Percentiles rank a stretch among this genome's conserved stretches.
phyloP scores from a whole-genome alignment of 1,284 basidiomycete genomes.

The Cryptococcus amylolentus region DNA sequence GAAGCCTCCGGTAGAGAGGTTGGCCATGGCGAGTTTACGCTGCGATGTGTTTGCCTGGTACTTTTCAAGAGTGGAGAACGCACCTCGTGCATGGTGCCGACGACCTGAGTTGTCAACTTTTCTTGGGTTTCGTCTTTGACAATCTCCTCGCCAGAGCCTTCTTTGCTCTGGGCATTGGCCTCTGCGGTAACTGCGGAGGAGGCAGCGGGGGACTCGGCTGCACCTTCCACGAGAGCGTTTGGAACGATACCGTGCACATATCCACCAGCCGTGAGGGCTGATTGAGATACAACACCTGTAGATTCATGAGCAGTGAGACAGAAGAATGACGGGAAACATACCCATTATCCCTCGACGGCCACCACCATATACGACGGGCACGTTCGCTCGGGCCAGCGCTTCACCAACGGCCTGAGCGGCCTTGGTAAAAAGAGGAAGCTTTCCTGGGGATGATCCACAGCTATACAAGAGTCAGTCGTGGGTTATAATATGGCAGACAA shows the following conservation, averaged over 20 bases:
- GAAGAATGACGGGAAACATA: constrained; percentile 13
- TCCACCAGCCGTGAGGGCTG: constrained; percentile 66
- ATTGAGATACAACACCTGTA: constrained; percentile 63
- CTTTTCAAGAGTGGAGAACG: constrained; percentile 8
- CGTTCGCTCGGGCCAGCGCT: constrained; percentile 63
- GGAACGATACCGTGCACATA: constrained; percentile 78
- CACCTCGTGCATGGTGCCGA: constrained; percentile 80
- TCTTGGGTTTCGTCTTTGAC: constrained; percentile 50
- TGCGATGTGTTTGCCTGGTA: constrained; percentile 7
- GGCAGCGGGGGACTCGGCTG: constrained; percentile 31
- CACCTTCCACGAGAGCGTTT: constrained; percentile 53
- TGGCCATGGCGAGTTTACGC: constrained; percentile 83
- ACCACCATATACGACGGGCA: constrained; percentile 80
- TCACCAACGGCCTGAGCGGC: constrained; percentile 74
- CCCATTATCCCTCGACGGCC: constrained; percentile 81
- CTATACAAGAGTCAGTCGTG: constrained; percentile 1
- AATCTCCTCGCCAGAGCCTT: constrained; percentile 40
- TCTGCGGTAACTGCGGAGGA: not conserved
- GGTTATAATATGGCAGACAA: not conserved
- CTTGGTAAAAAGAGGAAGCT: constrained; percentile 58
- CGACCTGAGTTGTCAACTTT: constrained; percentile 53
- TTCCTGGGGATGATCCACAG: constrained; percentile 64
- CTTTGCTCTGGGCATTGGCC: constrained; percentile 23
- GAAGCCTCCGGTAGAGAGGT: constrained; percentile 66
- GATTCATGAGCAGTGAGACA: not conserved